Evolutionary conservation across 805 yeast species (phyloP).

Genomic region (Metschnikowia santaceciliae): DNA sequence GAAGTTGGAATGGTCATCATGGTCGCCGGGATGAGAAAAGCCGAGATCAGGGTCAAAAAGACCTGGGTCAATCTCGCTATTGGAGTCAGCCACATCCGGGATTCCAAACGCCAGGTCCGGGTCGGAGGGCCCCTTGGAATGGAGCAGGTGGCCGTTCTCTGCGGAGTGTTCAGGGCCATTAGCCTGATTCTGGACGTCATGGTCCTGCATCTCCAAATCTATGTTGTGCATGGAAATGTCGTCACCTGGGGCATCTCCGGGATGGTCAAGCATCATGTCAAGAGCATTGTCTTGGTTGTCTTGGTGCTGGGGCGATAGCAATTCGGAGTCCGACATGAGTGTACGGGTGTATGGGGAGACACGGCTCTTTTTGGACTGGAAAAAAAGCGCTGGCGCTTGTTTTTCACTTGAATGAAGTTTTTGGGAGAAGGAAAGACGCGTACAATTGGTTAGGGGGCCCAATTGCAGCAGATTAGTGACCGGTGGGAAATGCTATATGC

Average conservation of each 20-base stretch:
- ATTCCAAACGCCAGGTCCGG: neutral
- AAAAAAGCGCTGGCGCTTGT: neutral
- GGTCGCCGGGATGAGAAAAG: slow-evolving; percentile 4
- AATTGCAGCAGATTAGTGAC: neutral
- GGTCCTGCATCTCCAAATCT: slow-evolving; percentile 11
- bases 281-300: neutral
- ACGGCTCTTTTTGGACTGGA: neutral
- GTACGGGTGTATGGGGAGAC: neutral
- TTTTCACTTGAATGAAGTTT: neutral
- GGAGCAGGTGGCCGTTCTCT: neutral
- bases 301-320: slow-evolving; percentile 13
- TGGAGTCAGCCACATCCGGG: neutral
- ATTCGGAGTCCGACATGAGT: slow-evolving; percentile 16
- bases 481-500: neutral
- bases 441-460: neutral
- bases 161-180: neutral
- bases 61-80: slow-evolving; percentile 2
- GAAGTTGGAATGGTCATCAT: neutral
- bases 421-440: neutral
- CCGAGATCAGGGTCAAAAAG: slow-evolving; percentile 4
- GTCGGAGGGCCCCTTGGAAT: neutral
- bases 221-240: slow-evolving; percentile 11
- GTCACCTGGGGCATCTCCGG: neutral
- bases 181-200: neutral
- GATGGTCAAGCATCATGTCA: slow-evolving; percentile 5